Evolutionary conservation across 257 asterid species (phyloP), one percentile per base, ranked within the genome.

Genomic region (Mentha longifolia): DNA sequence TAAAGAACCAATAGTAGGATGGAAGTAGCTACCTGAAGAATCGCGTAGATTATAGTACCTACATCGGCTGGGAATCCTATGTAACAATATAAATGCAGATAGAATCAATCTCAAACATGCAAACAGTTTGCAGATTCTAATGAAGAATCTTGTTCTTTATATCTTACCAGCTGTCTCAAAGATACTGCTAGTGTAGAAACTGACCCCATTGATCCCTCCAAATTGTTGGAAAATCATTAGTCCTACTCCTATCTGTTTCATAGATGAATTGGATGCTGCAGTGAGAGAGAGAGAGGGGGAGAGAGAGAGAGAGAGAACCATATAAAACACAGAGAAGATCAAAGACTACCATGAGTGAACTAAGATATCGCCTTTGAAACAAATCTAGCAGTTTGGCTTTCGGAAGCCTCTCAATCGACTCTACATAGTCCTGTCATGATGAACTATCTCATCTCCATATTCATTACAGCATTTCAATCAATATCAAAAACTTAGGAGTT

Each of bases 121-220:
- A 0, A 28, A 28, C 31, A 28, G 3, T 28, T 13, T 56, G 11
- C 64, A 43, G 28, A 9, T 57, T 65, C n/a, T 14, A 22, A 37
- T n/a, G n/a, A 16, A 25, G 13, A 59, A 35, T 68, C 19, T 52
- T 61, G 64, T 10, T 43, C 41, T 7, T 37, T 61, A 41, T 46
- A 28, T 67, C 55, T 76, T 77, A 86, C 97, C 98, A 31, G 97
- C 61, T 16, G 95, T 65, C 79, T 94, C 97, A 69, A 94, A 94
- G 70, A 94, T 89, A 54, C 98, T 94, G 83, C 97, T 90, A 11
- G 95, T 83, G 80, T 94, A 94, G 85, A 91, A 94, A 80, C 92
- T 77, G 45, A 94, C 52, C 68, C 99, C 98, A 74, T 91, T 94
- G 70, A 91, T 94, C 67, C 99, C 98, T 62, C 99, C 99, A 68